These are phyloP conservation scores for Lentinus brumalis DNA, from an alignment of 768 basidiomycete genomes.

Conservation along the genomic window DNA sequence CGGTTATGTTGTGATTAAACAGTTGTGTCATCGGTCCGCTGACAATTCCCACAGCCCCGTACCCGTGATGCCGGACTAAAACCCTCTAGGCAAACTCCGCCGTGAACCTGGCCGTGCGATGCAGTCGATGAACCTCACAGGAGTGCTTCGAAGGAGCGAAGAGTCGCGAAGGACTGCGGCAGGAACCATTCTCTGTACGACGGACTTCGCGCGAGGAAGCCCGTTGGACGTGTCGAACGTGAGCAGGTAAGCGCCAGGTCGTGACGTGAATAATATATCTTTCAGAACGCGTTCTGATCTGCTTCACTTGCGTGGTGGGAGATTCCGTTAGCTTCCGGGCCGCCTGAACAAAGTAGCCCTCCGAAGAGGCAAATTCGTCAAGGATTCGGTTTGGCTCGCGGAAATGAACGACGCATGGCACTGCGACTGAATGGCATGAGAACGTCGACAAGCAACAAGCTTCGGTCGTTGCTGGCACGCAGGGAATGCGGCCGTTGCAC, in stretches of 20 bases:
- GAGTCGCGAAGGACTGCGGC: not conserved
- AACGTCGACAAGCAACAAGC: not conserved
- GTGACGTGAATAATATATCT: not conserved
- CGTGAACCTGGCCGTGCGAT: too few species aligned
- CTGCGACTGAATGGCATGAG: slow-evolving; percentile 8
- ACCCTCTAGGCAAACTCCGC: too few species aligned
- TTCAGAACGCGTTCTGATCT: not conserved
- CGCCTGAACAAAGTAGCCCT: slow-evolving; percentile 15
- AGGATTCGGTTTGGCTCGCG: not conserved
- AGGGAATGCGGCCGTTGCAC: not conserved
- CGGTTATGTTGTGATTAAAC: too few species aligned
- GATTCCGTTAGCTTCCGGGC: slow-evolving; percentile 2
- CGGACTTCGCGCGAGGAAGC: not conserved
- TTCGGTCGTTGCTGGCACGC: slow-evolving; percentile 1
- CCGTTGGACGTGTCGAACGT: not conserved
- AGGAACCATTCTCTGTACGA: not conserved
- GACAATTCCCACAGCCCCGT: too few species aligned
- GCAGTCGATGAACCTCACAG: too few species aligned
- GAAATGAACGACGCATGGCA: not conserved
- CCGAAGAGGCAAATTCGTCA: slow-evolving; percentile 8
- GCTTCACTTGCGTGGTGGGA: slow-evolving; percentile 5
- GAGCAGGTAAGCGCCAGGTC: not conserved
- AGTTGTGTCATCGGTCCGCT: too few species aligned
- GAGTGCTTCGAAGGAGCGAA: too few species aligned
- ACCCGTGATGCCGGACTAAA: too few species aligned